phyloP scores from a whole-genome alignment of 169 alveolate species.

The Neospora caninum region DNA sequence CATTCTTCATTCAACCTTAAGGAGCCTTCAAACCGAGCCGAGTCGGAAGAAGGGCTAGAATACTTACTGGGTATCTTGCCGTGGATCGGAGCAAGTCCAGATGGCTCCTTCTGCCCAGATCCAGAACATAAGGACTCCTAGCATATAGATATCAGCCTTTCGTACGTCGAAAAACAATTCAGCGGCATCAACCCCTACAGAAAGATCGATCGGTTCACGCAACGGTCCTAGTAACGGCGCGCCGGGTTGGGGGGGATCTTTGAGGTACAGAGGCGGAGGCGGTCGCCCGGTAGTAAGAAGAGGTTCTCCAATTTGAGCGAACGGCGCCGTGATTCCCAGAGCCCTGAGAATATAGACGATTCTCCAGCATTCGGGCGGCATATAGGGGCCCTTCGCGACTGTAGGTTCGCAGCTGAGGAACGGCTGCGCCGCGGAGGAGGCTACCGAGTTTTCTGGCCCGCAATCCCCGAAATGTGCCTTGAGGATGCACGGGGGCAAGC shows the following conservation, averaged over 20 bases:
- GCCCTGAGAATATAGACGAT: conserved; percentile 72
- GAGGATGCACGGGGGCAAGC: conserved; percentile 28
- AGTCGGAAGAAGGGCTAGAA: neutral
- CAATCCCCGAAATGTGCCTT: neutral
- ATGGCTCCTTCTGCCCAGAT: conserved; percentile 83
- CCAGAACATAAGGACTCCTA: conserved; percentile 80
- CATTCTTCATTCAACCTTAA: too few species aligned
- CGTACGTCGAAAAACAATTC: conserved; percentile 77
- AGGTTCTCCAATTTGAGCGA: conserved; percentile 45
- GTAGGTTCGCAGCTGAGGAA: conserved; percentile 84
- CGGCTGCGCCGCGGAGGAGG: conserved; percentile 24
- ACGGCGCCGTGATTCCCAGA: conserved; percentile 49
- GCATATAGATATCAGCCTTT: conserved; percentile 80
- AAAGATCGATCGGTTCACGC: conserved; percentile 31
- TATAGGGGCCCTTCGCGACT: conserved; percentile 83
- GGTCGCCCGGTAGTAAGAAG: conserved; percentile 57
- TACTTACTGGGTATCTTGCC: conserved; percentile 75
- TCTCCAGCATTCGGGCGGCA: conserved; percentile 87
- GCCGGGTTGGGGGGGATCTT: neutral
- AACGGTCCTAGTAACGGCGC: conserved; percentile 38
- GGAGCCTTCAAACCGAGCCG: too few species aligned
- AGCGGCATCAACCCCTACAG: conserved; percentile 69
- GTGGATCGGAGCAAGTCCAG: conserved; percentile 81
- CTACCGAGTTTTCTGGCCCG: neutral
- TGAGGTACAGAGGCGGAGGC: conserved; percentile 56